These are phyloP conservation scores for Lachnellula hyalina DNA, from an alignment of 2,329 filamentous ascomycete species.

Conservation along the genomic window DNA sequence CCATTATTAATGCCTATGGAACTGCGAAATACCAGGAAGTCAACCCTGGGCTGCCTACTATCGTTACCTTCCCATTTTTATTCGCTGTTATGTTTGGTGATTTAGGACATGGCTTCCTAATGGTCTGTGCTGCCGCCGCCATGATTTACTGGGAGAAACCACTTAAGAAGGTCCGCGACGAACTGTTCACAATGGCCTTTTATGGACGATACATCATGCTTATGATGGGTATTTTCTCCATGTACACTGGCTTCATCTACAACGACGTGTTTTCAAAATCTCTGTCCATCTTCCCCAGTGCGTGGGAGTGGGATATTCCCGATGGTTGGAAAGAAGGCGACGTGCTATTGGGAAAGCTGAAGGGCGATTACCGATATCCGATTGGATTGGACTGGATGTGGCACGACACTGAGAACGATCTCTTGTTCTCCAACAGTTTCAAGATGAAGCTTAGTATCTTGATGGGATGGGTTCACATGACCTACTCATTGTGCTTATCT, in stretches of 20 bases:
- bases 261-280: slow-evolving; percentile 96
- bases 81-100: slow-evolving; percentile 99
- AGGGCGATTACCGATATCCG: slow-evolving; percentile 75
- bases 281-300: slow-evolving; percentile 80
- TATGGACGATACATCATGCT: slow-evolving; percentile 98
- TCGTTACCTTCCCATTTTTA: slow-evolving; percentile 98
- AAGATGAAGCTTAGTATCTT: slow-evolving; percentile 99
- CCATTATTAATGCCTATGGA: slow-evolving; percentile 97
- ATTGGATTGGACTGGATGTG: slow-evolving; percentile 95
- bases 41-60: slow-evolving; percentile 90
- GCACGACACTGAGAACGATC: slow-evolving; percentile 92
- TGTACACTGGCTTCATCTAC: slow-evolving; percentile 96
- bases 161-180: slow-evolving; percentile 85
- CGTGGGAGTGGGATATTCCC: slow-evolving; percentile 69
- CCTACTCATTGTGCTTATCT: slow-evolving; percentile 89
- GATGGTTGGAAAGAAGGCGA: slow-evolving; percentile 60
- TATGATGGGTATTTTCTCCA: slow-evolving; percentile 95
- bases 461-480: slow-evolving; percentile 97
- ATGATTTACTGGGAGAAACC: slow-evolving; percentile 98
- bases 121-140: slow-evolving; percentile 74
- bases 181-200: slow-evolving; percentile 97
- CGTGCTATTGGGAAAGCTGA: slow-evolving; percentile 61
- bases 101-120: slow-evolving; percentile 86
- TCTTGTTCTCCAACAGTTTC: slow-evolving; percentile 96
- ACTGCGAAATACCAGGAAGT: slow-evolving; percentile 96